phyloP scores from a whole-genome alignment of 768 basidiomycete genomes.

The Udeniomyces megalosporus region DNA sequence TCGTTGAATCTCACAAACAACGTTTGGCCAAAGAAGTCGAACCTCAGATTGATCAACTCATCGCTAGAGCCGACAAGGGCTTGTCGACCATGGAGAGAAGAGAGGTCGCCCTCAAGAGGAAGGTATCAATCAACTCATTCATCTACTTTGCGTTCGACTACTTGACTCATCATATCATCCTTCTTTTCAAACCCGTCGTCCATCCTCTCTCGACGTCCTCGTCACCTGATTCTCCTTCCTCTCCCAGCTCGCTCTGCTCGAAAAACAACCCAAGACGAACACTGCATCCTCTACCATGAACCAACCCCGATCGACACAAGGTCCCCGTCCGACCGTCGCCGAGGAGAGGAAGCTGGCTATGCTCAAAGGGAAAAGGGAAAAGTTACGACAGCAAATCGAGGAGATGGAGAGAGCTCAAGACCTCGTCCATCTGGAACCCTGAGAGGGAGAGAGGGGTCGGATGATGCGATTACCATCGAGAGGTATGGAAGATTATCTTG shows the following conservation, averaged over 20 bases:
- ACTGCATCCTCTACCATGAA: neutral
- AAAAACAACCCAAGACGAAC: neutral
- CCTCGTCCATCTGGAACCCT: too few relatives aligned
- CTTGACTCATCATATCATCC: neutral
- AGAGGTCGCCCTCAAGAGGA: slow-evolving; percentile 45
- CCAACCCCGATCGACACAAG: neutral
- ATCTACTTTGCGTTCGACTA: neutral
- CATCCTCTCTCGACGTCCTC: neutral
- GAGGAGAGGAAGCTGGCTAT: slow-evolving; percentile 12
- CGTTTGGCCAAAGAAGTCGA: slow-evolving; percentile 65
- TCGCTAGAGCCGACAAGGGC: slow-evolving; percentile 54
- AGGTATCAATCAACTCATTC: slow-evolving; percentile 34
- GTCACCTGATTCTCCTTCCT: neutral
- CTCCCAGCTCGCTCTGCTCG: neutral
- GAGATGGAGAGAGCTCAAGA: slow-evolving; percentile 12
- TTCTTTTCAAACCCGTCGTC: neutral
- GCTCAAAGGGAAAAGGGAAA: slow-evolving; percentile 1
- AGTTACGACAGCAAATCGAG: neutral
- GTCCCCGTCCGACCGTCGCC: neutral
- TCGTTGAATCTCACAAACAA: slow-evolving; percentile 55
- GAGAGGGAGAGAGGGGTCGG: too few relatives aligned
- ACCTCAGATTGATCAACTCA: slow-evolving; percentile 58
- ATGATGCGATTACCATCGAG: too few relatives aligned
- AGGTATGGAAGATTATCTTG: too few relatives aligned
- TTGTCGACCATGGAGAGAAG: slow-evolving; percentile 46